Conservation (phyloP, 371 early-diverging fungal species). For the Sporodiniella umbellata region DNA sequence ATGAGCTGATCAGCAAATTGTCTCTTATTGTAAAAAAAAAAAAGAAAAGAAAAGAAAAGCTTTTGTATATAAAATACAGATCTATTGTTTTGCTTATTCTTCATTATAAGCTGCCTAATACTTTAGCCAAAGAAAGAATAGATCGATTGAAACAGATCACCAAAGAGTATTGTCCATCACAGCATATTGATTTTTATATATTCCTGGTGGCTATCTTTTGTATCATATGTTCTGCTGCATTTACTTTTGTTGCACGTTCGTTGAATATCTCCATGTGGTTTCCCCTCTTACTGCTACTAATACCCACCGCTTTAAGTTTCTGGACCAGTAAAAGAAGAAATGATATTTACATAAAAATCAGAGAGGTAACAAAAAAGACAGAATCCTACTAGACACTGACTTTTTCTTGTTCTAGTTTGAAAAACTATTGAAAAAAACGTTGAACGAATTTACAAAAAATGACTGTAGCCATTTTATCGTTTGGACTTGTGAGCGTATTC, state of each 20-base stretch:
- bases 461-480: constrained; percentile 22
- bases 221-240: constrained; percentile 36
- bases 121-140: constrained; percentile 20
- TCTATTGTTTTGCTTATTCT: background rate
- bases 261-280: constrained; percentile 46
- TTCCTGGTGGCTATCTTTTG: constrained; percentile 32
- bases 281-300: constrained; percentile 33
- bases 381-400: background rate
- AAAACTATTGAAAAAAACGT: constrained; percentile 25
- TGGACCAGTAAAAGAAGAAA: constrained; percentile 41
- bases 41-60: too few relatives aligned
- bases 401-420: constrained; percentile 27
- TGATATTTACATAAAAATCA: constrained; percentile 20
- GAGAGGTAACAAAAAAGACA: constrained; percentile 18
- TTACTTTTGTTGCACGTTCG: constrained; percentile 38
- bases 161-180: constrained; percentile 27
- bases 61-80: background rate
- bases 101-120: constrained; percentile 14
- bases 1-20: constrained; percentile 4
- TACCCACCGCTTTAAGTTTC: constrained; percentile 36
- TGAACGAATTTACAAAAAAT: constrained; percentile 32
- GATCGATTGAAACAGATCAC: constrained; percentile 21
- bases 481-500: constrained; percentile 25
- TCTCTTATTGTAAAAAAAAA: constrained; percentile 31
- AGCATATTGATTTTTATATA: constrained; percentile 37